phyloP scores from a whole-genome alignment of 441 rosid genomes.

The Populus hybrid region DNA sequence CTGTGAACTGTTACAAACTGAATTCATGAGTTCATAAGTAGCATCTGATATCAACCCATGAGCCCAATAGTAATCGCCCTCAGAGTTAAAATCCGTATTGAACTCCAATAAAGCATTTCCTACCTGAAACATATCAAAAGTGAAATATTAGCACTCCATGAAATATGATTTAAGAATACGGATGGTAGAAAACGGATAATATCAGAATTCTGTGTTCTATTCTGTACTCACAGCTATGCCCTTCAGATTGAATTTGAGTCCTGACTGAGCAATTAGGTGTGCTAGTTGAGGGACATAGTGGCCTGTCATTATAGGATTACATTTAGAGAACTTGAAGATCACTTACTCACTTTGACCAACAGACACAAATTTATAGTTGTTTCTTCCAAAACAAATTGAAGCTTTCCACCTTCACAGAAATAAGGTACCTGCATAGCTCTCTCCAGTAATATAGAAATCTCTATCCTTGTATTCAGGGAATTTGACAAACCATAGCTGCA shows the following conservation, averaged over 20 bases:
- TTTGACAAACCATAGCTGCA: conserved; percentile 34
- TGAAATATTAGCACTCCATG: not conserved
- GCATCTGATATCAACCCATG: conserved; percentile 48
- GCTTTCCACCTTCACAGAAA: not conserved
- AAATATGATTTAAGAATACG: not conserved
- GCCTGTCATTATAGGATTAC: conserved; percentile 19
- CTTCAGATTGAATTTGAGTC: conserved; percentile 30
- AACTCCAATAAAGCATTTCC: conserved; percentile 45
- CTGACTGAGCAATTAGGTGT: conserved; percentile 25
- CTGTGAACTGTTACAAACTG: conserved; percentile 35
- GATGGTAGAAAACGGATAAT: not conserved
- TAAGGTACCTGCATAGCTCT: conserved; percentile 45
- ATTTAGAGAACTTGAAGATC: not conserved
- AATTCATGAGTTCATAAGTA: conserved; percentile 25
- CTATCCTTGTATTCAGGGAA: conserved; percentile 41
- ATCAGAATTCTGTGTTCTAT: not conserved
- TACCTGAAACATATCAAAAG: conserved; percentile 20
- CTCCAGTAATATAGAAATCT: conserved; percentile 45
- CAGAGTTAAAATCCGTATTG: conserved; percentile 31
- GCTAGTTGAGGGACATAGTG: conserved; percentile 52
- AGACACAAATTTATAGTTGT: not conserved
- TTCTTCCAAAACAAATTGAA: not conserved
- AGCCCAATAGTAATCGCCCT: conserved; percentile 41
- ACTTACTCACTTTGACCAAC: not conserved
- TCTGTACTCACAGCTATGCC: conserved; percentile 39